phyloP scores from a whole-genome alignment of 768 basidiomycete species.

The Collybiopsis confluens region DNA sequence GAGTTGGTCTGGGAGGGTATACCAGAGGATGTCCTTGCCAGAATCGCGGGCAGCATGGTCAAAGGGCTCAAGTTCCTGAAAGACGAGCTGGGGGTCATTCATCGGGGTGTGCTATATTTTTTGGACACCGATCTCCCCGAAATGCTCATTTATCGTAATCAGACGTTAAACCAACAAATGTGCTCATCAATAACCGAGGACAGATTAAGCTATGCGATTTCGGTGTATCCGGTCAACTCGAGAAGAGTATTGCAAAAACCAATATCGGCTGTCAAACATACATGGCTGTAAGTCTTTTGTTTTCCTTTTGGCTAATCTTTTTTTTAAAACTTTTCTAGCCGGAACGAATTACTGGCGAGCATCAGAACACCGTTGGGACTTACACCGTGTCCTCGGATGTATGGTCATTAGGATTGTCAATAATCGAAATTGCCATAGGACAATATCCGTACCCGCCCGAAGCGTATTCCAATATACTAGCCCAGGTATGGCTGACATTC shows the following conservation, averaged over 20 bases:
- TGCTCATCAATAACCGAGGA: constrained; percentile 85
- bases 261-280: constrained; percentile 99
- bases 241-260: constrained; percentile 93
- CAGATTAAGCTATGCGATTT: constrained; percentile 96
- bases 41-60: constrained; percentile 80
- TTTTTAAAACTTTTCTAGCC: constrained; percentile 63
- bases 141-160: constrained; percentile 8
- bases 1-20: constrained; percentile 36
- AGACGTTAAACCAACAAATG: constrained; percentile 95
- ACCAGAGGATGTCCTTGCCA: constrained; percentile 77
- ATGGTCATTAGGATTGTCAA: constrained; percentile 92
- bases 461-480: constrained; percentile 95
- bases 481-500: constrained; percentile 50
- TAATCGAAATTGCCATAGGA: constrained; percentile 90
- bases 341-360: constrained; percentile 94
- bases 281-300: constrained; percentile 76
- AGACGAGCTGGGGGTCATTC: constrained; percentile 82
- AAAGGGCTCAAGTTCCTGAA: constrained; percentile 92
- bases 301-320: not conserved
- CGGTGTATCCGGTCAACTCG: constrained; percentile 97
- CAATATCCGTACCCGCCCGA: constrained; percentile 96
- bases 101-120: constrained; percentile 36
- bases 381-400: constrained; percentile 98
- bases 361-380: constrained; percentile 76
- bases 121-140: not conserved